Conservation (phyloP, 2,329 filamentous ascomycete genomes). For the Monosporascus sp. region DNA sequence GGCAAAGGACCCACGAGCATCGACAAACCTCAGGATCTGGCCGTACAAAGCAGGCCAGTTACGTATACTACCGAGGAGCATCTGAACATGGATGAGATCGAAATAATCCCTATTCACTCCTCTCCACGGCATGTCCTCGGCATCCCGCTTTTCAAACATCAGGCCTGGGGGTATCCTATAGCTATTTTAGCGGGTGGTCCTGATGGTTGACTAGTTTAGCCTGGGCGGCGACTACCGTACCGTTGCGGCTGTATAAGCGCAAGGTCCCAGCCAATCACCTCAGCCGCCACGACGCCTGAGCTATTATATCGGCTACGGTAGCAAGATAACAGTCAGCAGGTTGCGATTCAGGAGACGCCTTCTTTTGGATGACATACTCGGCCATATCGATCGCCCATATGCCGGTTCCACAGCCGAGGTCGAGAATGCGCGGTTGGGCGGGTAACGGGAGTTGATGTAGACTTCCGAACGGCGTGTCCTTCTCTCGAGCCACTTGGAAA, state of each 20-base stretch:
- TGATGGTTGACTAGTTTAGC: slow-evolving; percentile 3
- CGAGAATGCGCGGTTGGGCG: slow-evolving; percentile 42
- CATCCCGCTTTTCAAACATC: slow-evolving; percentile 66
- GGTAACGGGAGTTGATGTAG: slow-evolving; percentile 30
- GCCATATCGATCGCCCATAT: slow-evolving; percentile 90
- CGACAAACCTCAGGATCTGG: slow-evolving; percentile 58
- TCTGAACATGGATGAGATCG: slow-evolving; percentile 79
- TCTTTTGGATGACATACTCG: slow-evolving; percentile 47
- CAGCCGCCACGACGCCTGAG: slow-evolving; percentile 6
- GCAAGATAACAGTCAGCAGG: slow-evolving; percentile 4
- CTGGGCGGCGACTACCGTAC: slow-evolving; percentile 15
- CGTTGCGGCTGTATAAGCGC: slow-evolving; percentile 31
- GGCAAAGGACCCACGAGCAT: background rate
- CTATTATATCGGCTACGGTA: slow-evolving; percentile 13
- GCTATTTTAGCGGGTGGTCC: slow-evolving; percentile 8
- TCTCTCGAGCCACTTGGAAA: slow-evolving; percentile 58
- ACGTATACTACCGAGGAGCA: slow-evolving; percentile 70
- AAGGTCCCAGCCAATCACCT: slow-evolving; percentile 32
- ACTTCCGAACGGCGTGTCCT: slow-evolving; percentile 20
- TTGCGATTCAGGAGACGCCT: background rate
- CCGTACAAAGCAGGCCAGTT: slow-evolving; percentile 72
- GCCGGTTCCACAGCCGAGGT: slow-evolving; percentile 79
- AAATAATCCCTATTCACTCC: slow-evolving; percentile 49
- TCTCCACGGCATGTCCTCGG: slow-evolving; percentile 65
- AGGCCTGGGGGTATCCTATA: slow-evolving; percentile 65